phyloP scores from a whole-genome alignment of 73 alveolate genomes.

The Paramecium bursaria region DNA sequence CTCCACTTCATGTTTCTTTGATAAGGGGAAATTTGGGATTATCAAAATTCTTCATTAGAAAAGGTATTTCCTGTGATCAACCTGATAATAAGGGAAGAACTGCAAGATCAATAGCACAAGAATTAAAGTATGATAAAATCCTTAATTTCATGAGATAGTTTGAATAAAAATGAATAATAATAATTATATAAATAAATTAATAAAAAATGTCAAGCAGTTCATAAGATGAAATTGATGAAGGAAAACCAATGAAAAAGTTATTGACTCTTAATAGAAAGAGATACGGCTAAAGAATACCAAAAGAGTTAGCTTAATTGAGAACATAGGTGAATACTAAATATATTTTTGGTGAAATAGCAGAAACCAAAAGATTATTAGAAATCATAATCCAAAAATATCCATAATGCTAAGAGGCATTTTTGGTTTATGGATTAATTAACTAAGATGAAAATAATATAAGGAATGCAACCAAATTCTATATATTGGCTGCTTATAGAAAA shows the following conservation, averaged over 20 bases:
- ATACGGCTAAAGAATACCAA: not conserved
- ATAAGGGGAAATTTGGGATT: not conserved
- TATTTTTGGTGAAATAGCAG: not conserved
- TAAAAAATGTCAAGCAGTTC: too few relatives aligned
- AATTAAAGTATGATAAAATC: too few relatives aligned
- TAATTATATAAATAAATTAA: too few relatives aligned
- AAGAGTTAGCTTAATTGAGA: not conserved
- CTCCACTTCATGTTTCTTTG: not conserved
- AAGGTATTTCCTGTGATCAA: not conserved
- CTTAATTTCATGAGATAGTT: not conserved
- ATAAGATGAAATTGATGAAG: too few relatives aligned
- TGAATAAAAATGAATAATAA: too few relatives aligned
- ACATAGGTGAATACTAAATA: not conserved
- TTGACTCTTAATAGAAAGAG: not conserved
- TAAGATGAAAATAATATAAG: not conserved
- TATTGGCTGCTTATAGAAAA: not conserved
- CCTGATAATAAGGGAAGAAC: not conserved
- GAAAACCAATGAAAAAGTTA: too few relatives aligned
- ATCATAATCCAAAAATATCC: not conserved
- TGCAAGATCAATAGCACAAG: not conserved
- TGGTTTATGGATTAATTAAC: not conserved
- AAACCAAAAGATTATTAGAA: not conserved
- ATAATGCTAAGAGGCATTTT: not conserved
- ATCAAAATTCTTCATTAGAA: not conserved
- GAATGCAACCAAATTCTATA: not conserved